Evolutionary conservation across 345 rosid genomes (phyloP).

Genomic region (Ailanthus altissimus): DNA sequence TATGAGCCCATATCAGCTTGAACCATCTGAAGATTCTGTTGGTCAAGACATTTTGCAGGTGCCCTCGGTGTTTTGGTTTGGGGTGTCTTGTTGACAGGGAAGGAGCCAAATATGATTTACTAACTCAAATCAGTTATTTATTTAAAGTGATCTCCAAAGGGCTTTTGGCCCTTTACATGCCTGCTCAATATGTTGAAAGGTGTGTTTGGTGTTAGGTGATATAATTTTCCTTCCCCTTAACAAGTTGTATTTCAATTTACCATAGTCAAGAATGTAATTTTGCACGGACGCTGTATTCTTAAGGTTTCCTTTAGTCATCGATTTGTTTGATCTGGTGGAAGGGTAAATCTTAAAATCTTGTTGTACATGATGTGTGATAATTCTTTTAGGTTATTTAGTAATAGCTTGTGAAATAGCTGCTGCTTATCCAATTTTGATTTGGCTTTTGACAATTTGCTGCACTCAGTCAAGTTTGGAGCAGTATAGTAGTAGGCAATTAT

Average conservation of each 20-base stretch:
- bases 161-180: slow-evolving; percentile 20
- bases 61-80: not conserved
- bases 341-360: slow-evolving; percentile 41
- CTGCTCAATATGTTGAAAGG: slow-evolving; percentile 31
- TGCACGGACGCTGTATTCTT: slow-evolving; percentile 28
- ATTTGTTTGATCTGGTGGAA: slow-evolving; percentile 32
- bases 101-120: slow-evolving; percentile 27
- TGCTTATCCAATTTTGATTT: slow-evolving; percentile 33
- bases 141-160: slow-evolving; percentile 20
- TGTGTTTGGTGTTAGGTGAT: slow-evolving; percentile 31
- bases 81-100: slow-evolving; percentile 20
- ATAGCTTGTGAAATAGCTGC: slow-evolving; percentile 43
- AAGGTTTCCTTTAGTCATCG: slow-evolving; percentile 26
- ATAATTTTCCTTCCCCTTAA: slow-evolving; percentile 23
- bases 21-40: slow-evolving; percentile 19
- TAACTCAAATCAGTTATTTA: slow-evolving; percentile 18
- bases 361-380: slow-evolving; percentile 61
- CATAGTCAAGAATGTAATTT: slow-evolving; percentile 41
- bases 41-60: slow-evolving; percentile 17
- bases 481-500: slow-evolving; percentile 7
- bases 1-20: slow-evolving; percentile 94
- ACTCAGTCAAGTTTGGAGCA: slow-evolving; percentile 16
- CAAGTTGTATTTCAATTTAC: slow-evolving; percentile 37
- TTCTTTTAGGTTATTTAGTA: slow-evolving; percentile 46
- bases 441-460: slow-evolving; percentile 19